Evolutionary conservation across 306 rosid species (phyloP).

Genomic region (Pyrus betulifolia): DNA sequence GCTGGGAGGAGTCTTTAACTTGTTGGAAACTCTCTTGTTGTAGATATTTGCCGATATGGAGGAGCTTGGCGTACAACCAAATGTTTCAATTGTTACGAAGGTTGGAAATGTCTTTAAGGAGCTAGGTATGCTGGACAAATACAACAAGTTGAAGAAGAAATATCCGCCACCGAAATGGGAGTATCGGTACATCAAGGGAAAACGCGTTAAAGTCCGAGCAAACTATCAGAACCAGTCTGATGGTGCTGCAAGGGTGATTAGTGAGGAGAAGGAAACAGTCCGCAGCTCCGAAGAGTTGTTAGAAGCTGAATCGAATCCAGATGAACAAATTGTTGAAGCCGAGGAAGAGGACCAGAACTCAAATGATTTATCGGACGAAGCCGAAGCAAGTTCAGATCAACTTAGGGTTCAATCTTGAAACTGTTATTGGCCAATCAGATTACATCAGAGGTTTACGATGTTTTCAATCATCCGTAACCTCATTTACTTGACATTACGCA

Average conservation of each 20-base stretch:
- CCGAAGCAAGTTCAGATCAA: slow-evolving; percentile 18
- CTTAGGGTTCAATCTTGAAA: slow-evolving; percentile 9
- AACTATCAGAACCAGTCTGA: slow-evolving; percentile 10
- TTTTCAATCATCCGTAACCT: background rate
- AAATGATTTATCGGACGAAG: slow-evolving; percentile 14
- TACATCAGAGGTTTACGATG: background rate
- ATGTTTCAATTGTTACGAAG: slow-evolving; percentile 41
- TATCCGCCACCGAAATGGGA: slow-evolving; percentile 81
- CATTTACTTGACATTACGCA: background rate
- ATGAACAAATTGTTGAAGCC: slow-evolving; percentile 20
- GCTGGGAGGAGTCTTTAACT: slow-evolving; percentile 5
- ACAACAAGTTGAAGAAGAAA: slow-evolving; percentile 47
- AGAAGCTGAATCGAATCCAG: slow-evolving; percentile 25
- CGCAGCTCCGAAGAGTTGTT: slow-evolving; percentile 14
- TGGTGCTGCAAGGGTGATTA: slow-evolving; percentile 8
- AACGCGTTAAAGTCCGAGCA: slow-evolving; percentile 48
- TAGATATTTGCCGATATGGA: slow-evolving; percentile 98
- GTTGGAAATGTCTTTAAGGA: slow-evolving; percentile 70
- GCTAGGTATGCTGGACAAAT: slow-evolving; percentile 75
- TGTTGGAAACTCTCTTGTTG: slow-evolving; percentile 6
- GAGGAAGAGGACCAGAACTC: slow-evolving; percentile 6
- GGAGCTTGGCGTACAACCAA: slow-evolving; percentile 75
- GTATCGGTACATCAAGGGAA: slow-evolving; percentile 62
- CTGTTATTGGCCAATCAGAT: slow-evolving; percentile 8
- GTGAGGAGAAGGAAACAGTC: slow-evolving; percentile 16